Base-by-base conservation (phyloP, 345 rosid genomes). In the Aegle marmelos region DNA sequence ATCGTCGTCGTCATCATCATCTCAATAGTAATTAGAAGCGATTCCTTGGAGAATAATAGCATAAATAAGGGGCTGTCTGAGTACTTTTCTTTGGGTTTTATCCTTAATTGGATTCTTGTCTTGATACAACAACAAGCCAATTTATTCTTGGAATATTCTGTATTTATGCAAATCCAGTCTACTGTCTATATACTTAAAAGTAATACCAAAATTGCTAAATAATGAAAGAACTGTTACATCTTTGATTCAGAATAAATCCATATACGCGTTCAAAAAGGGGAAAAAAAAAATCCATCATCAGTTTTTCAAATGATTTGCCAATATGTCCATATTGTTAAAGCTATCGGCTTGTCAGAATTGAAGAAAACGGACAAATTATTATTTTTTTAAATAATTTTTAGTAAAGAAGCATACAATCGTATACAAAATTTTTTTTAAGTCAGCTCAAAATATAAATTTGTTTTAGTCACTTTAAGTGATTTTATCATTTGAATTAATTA, bases 131-230 rank as follows among this genome's bases (percentile, higher is more conserved):
- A 61, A 74, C 21, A 61, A 74, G 74, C 28, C 74, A 71, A 54
- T 28, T 71, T 53, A 50, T 45, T 13, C 61, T 53, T 31, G 19
- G 41, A 74, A 74, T 74, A 61, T 73, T 73, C 68, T 17, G 53
- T 7, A 37, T 45, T 45, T 45, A 45, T 45, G 13, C 17, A 45
- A 45, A 45, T 45, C 50, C 50, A 45, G 50, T 41, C 48, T 41
- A 10, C 50, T 11, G 50, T 3, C 50, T 16, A 41, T 16, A 41
- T 11, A 13, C 1, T 1, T 41, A 41, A 41, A 41, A 41, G 50
- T 41, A 11, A 41, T 41, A 11, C 50, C 0, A 10, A 41, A 41
- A 10, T 9, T 39, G 13, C 14, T 39, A 39, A 39, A 10, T 10
- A 9, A 39, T 39, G 10, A 39, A 39, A 9, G 13, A 9, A 13